A percentile compares a stretch with the other conserved stretches of the same genome.
These are phyloP conservation scores for Rhizopogon vinicolor DNA, from an alignment of 768 basidiomycete genomes.

Conservation along the genomic window DNA sequence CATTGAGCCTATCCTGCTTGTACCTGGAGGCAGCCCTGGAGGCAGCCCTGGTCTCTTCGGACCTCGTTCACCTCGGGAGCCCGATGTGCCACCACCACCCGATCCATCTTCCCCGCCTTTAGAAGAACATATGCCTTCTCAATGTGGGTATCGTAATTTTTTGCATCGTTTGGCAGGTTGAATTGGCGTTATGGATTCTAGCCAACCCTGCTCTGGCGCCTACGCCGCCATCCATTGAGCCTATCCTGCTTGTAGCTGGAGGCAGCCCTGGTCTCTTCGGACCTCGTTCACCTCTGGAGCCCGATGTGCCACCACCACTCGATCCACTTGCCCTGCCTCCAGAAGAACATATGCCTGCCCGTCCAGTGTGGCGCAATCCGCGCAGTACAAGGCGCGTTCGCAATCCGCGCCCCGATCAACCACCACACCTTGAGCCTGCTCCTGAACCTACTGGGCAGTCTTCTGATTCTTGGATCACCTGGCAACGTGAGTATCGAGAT, in stretches of 20 bases:
- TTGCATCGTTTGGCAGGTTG: too few relatives aligned
- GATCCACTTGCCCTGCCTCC: constrained; percentile 38
- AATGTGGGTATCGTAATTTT: too few relatives aligned
- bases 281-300: constrained; percentile 52
- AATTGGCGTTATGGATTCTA: too few relatives aligned
- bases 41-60: constrained; percentile 72
- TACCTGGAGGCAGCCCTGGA: constrained; percentile 35
- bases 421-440: constrained; percentile 31
- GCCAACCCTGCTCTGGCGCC: too few relatives aligned
- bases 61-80: constrained; percentile 44
- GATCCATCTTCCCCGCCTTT: constrained; percentile 38
- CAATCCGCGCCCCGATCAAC: constrained; percentile 32
- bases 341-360: constrained; percentile 38
- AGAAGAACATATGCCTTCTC: constrained; percentile 37
- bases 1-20: constrained; percentile 50
- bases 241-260: constrained; percentile 63
- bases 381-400: constrained; percentile 37
- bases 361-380: constrained; percentile 58
- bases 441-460: constrained; percentile 41
- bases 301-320: constrained; percentile 39
- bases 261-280: constrained; percentile 72
- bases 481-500: constrained; percentile 53
- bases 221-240: constrained; percentile 15
- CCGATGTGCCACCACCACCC: constrained; percentile 36
- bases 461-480: constrained; percentile 52